These are phyloP conservation scores for Guadua angustifolia DNA, from an alignment of 176 grass and related monocot genomes.

Conservation along the genomic window DNA sequence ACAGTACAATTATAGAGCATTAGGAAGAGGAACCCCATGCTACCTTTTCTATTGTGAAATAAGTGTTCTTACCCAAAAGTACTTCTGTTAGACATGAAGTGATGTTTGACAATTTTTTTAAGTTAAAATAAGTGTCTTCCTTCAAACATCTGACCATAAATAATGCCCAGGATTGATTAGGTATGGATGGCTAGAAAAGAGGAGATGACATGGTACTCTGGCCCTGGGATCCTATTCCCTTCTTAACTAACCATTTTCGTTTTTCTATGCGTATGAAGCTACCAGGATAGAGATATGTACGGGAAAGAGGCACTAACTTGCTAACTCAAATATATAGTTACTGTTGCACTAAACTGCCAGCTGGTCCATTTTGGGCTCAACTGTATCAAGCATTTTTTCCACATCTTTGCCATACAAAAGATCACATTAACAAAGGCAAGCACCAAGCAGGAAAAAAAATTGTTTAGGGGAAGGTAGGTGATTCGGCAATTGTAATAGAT, in stretches of 20 bases:
- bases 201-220: background rate
- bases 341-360: background rate
- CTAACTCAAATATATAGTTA: background rate
- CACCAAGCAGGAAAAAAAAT: background rate
- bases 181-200: background rate
- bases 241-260: background rate
- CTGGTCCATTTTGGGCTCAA: background rate
- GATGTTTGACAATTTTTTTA: background rate
- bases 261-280: background rate
- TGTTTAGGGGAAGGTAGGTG: background rate
- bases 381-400: background rate
- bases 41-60: background rate
- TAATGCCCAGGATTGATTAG: background rate
- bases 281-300: background rate
- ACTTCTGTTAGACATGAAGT: background rate
- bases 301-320: background rate
- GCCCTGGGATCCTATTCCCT: background rate
- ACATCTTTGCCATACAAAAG: background rate
- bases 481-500: background rate
- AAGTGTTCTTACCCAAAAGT: background rate
- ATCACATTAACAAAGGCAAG: background rate
- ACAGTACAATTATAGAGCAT: background rate
- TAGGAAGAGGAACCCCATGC: conserved; percentile 5
- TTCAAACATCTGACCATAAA: background rate
- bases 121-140: background rate